Evolutionary conservation across 495 filamentous ascomycete genomes (phyloP).

Genomic region (Hypoxylon lienhwacheense): DNA sequence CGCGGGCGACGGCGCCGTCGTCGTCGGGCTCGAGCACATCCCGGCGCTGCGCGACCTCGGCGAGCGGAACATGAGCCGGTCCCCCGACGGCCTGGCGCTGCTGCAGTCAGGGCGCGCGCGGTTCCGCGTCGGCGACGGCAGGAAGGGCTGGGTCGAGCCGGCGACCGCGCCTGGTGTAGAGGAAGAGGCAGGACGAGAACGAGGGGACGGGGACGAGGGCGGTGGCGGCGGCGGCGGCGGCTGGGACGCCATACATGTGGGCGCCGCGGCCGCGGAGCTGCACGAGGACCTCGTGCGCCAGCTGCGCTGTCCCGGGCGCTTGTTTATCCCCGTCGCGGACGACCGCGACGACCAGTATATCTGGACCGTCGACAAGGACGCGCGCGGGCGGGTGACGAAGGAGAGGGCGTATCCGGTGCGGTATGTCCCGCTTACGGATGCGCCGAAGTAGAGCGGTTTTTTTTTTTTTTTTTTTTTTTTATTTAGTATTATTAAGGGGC

Average conservation of each 20-base stretch:
- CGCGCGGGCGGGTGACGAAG: slow-evolving; percentile 70
- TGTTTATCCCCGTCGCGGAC: slow-evolving; percentile 88
- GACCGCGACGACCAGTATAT: slow-evolving; percentile 67
- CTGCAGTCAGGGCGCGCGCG: slow-evolving; percentile 62
- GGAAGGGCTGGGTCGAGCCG: slow-evolving; percentile 66
- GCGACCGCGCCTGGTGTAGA: too few relatives aligned
- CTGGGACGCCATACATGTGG: slow-evolving; percentile 94
- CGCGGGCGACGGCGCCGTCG: slow-evolving; percentile 60
- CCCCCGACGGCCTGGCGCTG: slow-evolving; percentile 62
- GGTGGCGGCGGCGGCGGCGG: slow-evolving; percentile 40
- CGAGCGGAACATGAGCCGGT: slow-evolving; percentile 72
- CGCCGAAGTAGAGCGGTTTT: slow-evolving; percentile 48
- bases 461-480: not conserved
- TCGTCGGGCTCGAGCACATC: slow-evolving; percentile 93
- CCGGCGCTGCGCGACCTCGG: slow-evolving; percentile 72
- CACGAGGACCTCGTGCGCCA: slow-evolving; percentile 77
- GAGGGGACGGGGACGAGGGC: slow-evolving; percentile 26
- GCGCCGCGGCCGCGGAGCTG: slow-evolving; percentile 76
- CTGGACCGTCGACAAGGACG: slow-evolving; percentile 87
- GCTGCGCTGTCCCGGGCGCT: slow-evolving; percentile 72
- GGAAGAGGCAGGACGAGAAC: too few relatives aligned
- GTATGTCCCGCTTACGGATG: slow-evolving; percentile 94
- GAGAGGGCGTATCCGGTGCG: slow-evolving; percentile 79
- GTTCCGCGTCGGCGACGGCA: slow-evolving; percentile 81
- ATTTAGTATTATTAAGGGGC: not conserved